Evolutionary conservation across 192 early-diverging fungal species (phyloP).

Genomic region (Gonapodya prolifera): DNA sequence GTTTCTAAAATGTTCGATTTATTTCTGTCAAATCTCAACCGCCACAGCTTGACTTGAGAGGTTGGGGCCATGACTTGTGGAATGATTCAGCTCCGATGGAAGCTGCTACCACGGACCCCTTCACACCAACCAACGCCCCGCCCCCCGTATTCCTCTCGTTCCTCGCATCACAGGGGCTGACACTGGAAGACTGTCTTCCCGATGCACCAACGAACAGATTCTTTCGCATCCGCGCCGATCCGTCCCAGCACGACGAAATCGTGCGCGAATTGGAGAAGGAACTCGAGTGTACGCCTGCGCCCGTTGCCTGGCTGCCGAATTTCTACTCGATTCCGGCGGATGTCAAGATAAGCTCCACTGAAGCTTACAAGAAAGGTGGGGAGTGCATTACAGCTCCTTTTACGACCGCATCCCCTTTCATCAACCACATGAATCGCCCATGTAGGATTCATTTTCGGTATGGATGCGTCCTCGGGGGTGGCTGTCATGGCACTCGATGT

Average conservation of each 20-base stretch:
- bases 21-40: too few species aligned
- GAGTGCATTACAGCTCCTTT: too few species aligned
- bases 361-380: not conserved
- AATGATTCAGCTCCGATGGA: not conserved
- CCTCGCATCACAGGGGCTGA: not conserved
- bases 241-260: not conserved
- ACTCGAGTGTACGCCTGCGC: not conserved
- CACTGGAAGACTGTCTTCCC: not conserved
- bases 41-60: too few species aligned
- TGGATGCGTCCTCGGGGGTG: slow-evolving; percentile 76
- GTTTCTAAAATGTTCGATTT: too few species aligned
- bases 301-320: not conserved
- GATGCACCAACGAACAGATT: not conserved
- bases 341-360: not conserved
- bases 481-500: slow-evolving; percentile 68
- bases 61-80: too few species aligned
- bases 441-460: slow-evolving; percentile 50
- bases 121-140: not conserved
- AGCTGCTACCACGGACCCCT: not conserved
- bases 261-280: not conserved
- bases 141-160: not conserved
- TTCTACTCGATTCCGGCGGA: not conserved
- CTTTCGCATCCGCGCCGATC: not conserved
- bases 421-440: too few species aligned
- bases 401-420: too few species aligned